Evolutionary conservation across 2,329 filamentous ascomycete species (phyloP).

Genomic region (Pseudogymnoascus sp.): DNA sequence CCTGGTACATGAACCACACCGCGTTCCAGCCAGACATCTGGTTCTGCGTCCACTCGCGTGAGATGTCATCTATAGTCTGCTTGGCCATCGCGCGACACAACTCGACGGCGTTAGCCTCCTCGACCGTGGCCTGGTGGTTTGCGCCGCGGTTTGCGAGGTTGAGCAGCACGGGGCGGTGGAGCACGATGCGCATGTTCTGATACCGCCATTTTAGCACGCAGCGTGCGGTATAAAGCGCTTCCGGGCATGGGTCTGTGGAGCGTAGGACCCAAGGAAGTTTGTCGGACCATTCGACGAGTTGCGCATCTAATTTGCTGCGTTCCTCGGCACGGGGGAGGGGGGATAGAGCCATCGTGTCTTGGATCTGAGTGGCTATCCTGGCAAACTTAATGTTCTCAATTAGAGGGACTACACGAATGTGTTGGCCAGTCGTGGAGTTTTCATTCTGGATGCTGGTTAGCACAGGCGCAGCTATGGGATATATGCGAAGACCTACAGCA

Average conservation of each 20-base stretch:
- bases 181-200: conserved; percentile 66
- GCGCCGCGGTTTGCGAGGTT: conserved; percentile 42
- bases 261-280: conserved; percentile 58
- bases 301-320: conserved; percentile 55
- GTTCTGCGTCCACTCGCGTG: conserved; percentile 59
- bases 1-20: conserved; percentile 75
- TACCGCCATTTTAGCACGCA: conserved; percentile 78
- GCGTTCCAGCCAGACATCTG: conserved; percentile 76
- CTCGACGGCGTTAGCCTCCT: conserved; percentile 60
- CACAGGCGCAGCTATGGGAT: neutral
- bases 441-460: conserved; percentile 17
- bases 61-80: conserved; percentile 64
- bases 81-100: conserved; percentile 62
- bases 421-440: conserved; percentile 43
- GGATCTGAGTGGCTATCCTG: conserved; percentile 68
- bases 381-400: conserved; percentile 73
- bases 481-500: conserved; percentile 18
- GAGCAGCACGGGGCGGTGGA: conserved; percentile 65
- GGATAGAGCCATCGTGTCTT: conserved; percentile 63
- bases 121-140: conserved; percentile 32
- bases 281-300: conserved; percentile 65
- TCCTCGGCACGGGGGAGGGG: conserved; percentile 60
- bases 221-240: conserved; percentile 60
- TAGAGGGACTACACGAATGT: conserved; percentile 59
- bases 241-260: conserved; percentile 58